phyloP scores from a whole-genome alignment of 768 basidiomycete species.

The Galerina sulciceps region DNA sequence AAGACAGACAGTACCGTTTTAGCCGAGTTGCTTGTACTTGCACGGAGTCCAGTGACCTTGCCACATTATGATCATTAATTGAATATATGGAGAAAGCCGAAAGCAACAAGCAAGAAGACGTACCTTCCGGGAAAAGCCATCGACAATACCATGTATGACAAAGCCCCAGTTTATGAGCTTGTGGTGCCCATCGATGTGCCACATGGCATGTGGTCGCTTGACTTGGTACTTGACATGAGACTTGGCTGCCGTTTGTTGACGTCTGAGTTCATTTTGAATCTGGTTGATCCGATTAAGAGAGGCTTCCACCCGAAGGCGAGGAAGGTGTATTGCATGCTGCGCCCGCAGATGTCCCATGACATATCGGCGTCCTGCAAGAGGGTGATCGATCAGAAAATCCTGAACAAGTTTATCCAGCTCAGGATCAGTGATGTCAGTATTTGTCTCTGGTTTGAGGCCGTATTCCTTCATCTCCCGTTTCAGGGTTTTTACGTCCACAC shows the following conservation, averaged over 20 bases:
- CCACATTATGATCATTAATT: not conserved
- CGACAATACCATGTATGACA: conserved; percentile 14
- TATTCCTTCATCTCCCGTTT: too few species aligned
- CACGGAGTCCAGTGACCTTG: conserved; percentile 28
- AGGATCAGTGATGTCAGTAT: too few species aligned
- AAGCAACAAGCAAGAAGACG: not conserved
- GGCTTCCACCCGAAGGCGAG: too few species aligned
- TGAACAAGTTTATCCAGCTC: too few species aligned
- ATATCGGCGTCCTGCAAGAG: too few species aligned
- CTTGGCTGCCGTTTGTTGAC: not conserved
- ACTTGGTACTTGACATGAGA: conserved; percentile 5
- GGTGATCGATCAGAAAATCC: too few species aligned
- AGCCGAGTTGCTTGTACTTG: conserved; percentile 31
- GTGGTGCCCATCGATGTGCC: conserved; percentile 22
- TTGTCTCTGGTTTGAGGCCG: too few species aligned
- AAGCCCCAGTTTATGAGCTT: conserved; percentile 20
- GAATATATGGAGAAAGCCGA: not conserved
- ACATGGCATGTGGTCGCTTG: conserved; percentile 10
- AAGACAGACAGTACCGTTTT: conserved; percentile 31
- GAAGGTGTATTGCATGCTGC: too few species aligned
- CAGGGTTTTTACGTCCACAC: not conserved
- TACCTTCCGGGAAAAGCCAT: conserved; percentile 18
- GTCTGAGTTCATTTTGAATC: not conserved
- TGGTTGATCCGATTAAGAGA: not conserved
- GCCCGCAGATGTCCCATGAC: too few species aligned